A percentile compares a stretch with the other conserved stretches of the same genome.
phyloP scores from a whole-genome alignment of 805 yeast genomes.

The Candida multigemmis region DNA sequence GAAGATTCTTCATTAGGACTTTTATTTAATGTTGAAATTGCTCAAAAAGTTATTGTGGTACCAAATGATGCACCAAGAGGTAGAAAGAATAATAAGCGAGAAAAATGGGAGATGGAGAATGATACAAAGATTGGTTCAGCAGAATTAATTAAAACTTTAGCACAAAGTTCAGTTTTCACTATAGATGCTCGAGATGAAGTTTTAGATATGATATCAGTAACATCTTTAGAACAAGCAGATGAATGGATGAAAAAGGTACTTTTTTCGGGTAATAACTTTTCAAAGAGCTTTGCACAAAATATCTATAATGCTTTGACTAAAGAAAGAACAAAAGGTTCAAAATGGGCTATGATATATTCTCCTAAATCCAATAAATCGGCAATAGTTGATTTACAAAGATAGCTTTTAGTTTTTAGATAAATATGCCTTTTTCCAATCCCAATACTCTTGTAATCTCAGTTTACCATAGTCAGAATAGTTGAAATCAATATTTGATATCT shows the following conservation, averaged over 20 bases:
- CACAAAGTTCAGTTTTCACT: constrained; percentile 63
- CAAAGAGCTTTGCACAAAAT: constrained; percentile 69
- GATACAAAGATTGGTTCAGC: constrained; percentile 57
- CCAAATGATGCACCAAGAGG: constrained; percentile 79
- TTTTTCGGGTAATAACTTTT: constrained; percentile 65
- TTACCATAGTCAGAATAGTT: constrained; percentile 56
- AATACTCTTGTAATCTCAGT: constrained; percentile 55
- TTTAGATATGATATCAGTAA: constrained; percentile 70
- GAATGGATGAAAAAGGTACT: constrained; percentile 82
- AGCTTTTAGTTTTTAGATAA: constrained; percentile 3
- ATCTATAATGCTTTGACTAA: constrained; percentile 65
- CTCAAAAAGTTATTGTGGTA: constrained; percentile 57
- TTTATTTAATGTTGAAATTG: constrained; percentile 18
- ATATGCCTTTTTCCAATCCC: constrained; percentile 49
- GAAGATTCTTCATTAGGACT: no score
- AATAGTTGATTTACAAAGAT: constrained; percentile 50
- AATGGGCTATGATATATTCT: constrained; percentile 70
- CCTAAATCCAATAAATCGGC: constrained; percentile 65
- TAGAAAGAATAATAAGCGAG: constrained; percentile 65
- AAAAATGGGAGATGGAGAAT: constrained; percentile 70
- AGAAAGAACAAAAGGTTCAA: constrained; percentile 63
- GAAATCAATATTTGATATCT: constrained; percentile 62
- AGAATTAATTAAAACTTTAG: constrained; percentile 42
- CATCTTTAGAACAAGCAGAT: constrained; percentile 67
- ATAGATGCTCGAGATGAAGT: constrained; percentile 82